A percentile compares a stretch with the other conserved stretches of the same genome.
Evolutionary conservation across 1,284 basidiomycete genomes (phyloP).

Genomic region (Ceratobasidium sp.): DNA sequence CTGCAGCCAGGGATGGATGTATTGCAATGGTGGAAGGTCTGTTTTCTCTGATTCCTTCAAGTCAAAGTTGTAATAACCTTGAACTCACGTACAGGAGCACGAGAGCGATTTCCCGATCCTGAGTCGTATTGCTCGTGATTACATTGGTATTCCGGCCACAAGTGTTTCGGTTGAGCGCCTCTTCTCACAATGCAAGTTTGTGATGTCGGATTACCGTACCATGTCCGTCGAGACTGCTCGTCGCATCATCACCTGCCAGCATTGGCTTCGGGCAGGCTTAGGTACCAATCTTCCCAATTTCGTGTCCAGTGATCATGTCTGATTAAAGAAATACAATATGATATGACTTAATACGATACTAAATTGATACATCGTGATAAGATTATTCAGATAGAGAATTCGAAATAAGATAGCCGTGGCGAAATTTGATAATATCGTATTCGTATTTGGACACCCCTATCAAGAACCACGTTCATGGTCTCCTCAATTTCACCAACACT

Average conservation of each 20-base stretch:
- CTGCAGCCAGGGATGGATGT: not conserved
- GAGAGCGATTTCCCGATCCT: slow-evolving; percentile 28
- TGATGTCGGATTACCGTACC: slow-evolving; percentile 26
- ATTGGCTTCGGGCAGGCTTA: slow-evolving; percentile 34
- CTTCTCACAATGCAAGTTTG: slow-evolving; percentile 39
- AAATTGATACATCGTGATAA: not conserved
- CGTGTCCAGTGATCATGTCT: not conserved
- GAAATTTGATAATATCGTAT: slow-evolving; percentile 7
- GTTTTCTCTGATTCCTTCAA: no score
- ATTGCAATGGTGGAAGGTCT: slow-evolving; percentile 21
- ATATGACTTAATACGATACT: slow-evolving; percentile 13
- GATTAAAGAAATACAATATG: not conserved
- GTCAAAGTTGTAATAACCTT: not conserved
- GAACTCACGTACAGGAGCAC: slow-evolving; percentile 9
- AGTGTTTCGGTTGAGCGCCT: slow-evolving; percentile 40
- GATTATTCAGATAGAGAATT: not conserved
- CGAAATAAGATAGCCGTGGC: not conserved
- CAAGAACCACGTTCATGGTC: slow-evolving; percentile 24
- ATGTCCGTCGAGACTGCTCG: slow-evolving; percentile 39
- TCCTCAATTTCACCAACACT: slow-evolving; percentile 67
- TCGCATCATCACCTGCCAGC: slow-evolving; percentile 20
- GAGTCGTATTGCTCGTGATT: slow-evolving; percentile 24
- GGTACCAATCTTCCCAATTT: slow-evolving; percentile 13
- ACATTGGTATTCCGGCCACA: slow-evolving; percentile 27
- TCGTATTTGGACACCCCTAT: slow-evolving; percentile 13